A percentile compares a stretch with the other conserved stretches of the same genome.
These are phyloP conservation scores for Rhodotorula sp. DNA, from an alignment of 1,284 basidiomycete species.

Conservation along the genomic window DNA sequence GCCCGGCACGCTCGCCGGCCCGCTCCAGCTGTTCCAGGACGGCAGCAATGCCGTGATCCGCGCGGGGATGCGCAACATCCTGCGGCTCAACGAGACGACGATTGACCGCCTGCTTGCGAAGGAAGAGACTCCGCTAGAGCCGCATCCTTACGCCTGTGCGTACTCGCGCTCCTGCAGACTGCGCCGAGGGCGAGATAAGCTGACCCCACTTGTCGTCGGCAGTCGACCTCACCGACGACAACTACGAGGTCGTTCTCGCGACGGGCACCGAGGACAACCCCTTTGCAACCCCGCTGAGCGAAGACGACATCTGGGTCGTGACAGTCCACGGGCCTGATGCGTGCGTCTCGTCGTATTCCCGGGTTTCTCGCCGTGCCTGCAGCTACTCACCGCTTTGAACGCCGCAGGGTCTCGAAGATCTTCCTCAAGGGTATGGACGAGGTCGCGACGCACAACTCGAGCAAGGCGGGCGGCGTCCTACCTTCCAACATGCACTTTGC, in stretches of 20 bases:
- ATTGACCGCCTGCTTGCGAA: constrained; percentile 24
- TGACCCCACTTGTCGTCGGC: background rate
- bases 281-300: constrained; percentile 12
- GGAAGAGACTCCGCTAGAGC: constrained; percentile 5
- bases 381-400: background rate
- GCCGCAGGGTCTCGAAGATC: constrained; percentile 25
- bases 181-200: background rate
- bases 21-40: constrained; percentile 3
- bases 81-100: constrained; percentile 34
- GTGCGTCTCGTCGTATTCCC: constrained; percentile 12
- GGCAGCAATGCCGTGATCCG: background rate
- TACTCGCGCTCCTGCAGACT: background rate
- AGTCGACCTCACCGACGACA: constrained; percentile 41
- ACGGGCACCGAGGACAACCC: constrained; percentile 31
- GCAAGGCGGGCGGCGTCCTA: constrained; percentile 25
- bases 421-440: constrained; percentile 25
- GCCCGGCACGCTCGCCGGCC: constrained; percentile 7
- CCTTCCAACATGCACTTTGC: constrained; percentile 34
- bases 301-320: constrained; percentile 37
- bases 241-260: constrained; percentile 29
- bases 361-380: background rate
- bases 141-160: constrained; percentile 31
- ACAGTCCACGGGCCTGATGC: constrained; percentile 33
- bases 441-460: constrained; percentile 33
- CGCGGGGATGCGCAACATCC: constrained; percentile 14